A percentile compares a stretch with the other conserved stretches of the same genome.
Evolutionary conservation across 2,329 filamentous ascomycete genomes (phyloP).

Genomic region (Sporothrix curviconia): DNA sequence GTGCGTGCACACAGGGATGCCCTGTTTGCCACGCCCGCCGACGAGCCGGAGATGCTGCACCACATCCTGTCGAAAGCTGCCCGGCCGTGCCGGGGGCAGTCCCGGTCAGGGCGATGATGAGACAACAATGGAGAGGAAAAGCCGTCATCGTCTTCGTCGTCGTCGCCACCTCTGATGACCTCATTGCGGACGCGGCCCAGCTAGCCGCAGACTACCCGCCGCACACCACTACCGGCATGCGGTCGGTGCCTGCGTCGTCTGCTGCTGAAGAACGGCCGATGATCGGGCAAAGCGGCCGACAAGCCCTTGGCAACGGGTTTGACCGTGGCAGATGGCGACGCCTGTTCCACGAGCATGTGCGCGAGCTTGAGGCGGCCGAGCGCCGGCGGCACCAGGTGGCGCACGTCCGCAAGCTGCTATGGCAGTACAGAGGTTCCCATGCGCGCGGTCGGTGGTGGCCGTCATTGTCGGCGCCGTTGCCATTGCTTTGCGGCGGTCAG

Average conservation of each 20-base stretch:
- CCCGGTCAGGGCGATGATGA: neutral
- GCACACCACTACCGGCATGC: constrained; percentile 62
- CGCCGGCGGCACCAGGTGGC: constrained; percentile 42
- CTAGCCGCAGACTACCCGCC: constrained; percentile 67
- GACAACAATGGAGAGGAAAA: constrained; percentile 68
- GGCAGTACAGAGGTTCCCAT: constrained; percentile 61
- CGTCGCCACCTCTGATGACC: constrained; percentile 63
- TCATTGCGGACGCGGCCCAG: constrained; percentile 59
- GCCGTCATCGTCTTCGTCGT: no score
- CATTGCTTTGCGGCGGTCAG: constrained; percentile 55
- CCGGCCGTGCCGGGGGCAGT: constrained; percentile 35
- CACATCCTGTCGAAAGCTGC: constrained; percentile 81
- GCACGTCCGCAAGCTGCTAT: constrained; percentile 34
- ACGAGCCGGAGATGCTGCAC: constrained; percentile 90
- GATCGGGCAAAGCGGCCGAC: constrained; percentile 26
- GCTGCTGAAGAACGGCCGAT: constrained; percentile 76
- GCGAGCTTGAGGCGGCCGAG: constrained; percentile 64
- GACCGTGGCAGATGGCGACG: constrained; percentile 58
- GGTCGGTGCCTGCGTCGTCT: constrained; percentile 64
- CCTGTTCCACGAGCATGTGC: constrained; percentile 65
- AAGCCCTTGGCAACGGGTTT: constrained; percentile 40
- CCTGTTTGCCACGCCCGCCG: constrained; percentile 72
- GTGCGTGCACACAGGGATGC: constrained; percentile 74
- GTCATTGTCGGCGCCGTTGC: constrained; percentile 62
- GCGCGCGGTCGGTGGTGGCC: constrained; percentile 54